Conservation (phyloP, 352 stramenopile species). For the Globisporangium sylvaticum region DNA sequence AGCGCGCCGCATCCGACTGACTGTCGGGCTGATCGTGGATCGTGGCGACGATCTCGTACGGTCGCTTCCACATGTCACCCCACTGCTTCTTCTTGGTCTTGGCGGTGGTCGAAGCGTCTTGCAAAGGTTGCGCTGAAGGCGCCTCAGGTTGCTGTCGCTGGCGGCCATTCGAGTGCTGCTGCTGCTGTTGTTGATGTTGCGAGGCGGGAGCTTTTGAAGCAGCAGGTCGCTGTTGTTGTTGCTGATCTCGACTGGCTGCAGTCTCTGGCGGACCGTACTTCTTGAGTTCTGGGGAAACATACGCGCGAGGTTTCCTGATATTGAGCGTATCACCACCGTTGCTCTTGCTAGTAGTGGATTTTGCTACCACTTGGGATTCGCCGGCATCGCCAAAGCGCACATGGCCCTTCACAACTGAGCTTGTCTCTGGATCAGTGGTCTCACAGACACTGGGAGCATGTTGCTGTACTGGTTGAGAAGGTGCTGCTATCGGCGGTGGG, state of each 20-base stretch:
- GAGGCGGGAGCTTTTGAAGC: neutral
- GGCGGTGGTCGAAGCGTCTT: neutral
- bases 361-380: conserved; percentile 11
- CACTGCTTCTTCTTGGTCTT: conserved; percentile 20
- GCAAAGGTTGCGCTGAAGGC: neutral
- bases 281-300: conserved; percentile 26
- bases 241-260: neutral
- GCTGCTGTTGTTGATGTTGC: neutral
- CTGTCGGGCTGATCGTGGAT: conserved; percentile 35
- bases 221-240: neutral
- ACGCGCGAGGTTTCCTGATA: neutral
- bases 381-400: conserved; percentile 38
- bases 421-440: neutral
- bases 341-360: neutral
- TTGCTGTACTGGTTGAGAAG: too few relatives aligned
- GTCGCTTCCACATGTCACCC: conserved; percentile 71
- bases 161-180: neutral
- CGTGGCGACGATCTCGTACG: conserved; percentile 70
- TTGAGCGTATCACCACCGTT: neutral
- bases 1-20: neutral
- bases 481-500: neutral
- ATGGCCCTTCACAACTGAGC: conserved; percentile 21
- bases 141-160: neutral
- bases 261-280: conserved; percentile 54
- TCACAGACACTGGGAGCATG: neutral